Evolutionary conservation across 306 rosid species (phyloP).

Genomic region (Glycine latifolia): DNA sequence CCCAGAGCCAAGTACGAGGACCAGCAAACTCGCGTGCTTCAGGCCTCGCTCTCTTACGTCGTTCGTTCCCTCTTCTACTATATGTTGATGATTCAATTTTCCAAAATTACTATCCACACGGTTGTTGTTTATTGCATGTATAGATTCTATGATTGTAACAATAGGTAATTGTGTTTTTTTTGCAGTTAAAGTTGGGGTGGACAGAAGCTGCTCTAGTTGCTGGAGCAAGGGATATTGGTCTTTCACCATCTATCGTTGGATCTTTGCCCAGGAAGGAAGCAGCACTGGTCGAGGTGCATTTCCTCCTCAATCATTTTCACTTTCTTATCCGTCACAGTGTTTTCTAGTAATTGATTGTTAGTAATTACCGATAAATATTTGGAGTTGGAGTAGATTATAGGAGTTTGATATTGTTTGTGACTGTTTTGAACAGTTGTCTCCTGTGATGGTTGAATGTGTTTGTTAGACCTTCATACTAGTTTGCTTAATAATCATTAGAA

Average conservation of each 20-base stretch:
- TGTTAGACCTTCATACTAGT: background rate
- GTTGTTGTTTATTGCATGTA: background rate
- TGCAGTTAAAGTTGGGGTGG: conserved; percentile 84
- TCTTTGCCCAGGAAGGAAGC: conserved; percentile 90
- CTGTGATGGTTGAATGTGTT: background rate
- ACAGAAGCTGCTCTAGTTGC: conserved; percentile 81
- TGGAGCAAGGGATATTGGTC: conserved; percentile 80
- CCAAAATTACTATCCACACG: background rate
- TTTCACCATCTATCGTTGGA: conserved; percentile 91
- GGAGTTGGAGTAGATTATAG: too few species aligned
- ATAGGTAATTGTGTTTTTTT: background rate
- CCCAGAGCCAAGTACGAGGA: conserved; percentile 62
- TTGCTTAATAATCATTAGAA: background rate
- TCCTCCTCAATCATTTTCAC: too few species aligned
- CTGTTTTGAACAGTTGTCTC: too few species aligned
- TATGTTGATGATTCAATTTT: background rate
- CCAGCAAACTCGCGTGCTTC: conserved; percentile 79
- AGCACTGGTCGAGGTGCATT: conserved; percentile 74
- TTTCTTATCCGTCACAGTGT: too few species aligned
- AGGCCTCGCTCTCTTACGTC: conserved; percentile 76
- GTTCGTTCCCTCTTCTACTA: conserved; percentile 47
- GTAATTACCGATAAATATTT: too few species aligned
- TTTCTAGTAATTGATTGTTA: too few species aligned
- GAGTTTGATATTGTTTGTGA: too few species aligned
- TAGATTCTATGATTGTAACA: background rate